Percentiles rank a stretch among this genome's conserved stretches.
phyloP scores from a whole-genome alignment of 2,329 filamentous ascomycete genomes.

The Achaetomium macrosporum region DNA sequence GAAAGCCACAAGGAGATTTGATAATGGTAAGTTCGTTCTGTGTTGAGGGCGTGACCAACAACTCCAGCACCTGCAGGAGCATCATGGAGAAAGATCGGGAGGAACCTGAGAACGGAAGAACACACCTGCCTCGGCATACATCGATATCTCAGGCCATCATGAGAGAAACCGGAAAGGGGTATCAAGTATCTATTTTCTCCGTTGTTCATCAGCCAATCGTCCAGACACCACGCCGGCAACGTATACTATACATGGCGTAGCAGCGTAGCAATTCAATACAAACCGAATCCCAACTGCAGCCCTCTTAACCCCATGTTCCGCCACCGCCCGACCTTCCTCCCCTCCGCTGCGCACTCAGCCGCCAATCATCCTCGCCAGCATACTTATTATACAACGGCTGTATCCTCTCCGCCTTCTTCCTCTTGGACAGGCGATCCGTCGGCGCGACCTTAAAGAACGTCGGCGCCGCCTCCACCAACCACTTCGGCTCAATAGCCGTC shows the following conservation, averaged over 20 bases:
- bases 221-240: background rate
- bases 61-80: no score
- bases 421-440: constrained; percentile 78
- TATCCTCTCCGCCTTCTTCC: constrained; percentile 90
- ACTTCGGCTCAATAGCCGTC: constrained; percentile 88
- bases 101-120: no score
- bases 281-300: background rate
- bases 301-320: constrained; percentile 77
- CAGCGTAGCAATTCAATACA: background rate
- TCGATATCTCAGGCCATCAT: background rate
- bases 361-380: constrained; percentile 90
- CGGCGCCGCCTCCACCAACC: constrained; percentile 91
- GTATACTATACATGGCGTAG: background rate
- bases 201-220: no score
- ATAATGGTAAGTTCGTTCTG: no score
- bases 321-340: constrained; percentile 80
- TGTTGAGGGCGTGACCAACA: no score
- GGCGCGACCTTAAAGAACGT: constrained; percentile 98
- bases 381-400: constrained; percentile 93
- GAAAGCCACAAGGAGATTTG: no score
- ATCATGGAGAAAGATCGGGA: no score
- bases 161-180: background rate
- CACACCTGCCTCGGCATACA: no score
- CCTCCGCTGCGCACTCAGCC: constrained; percentile 79
- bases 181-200: constrained; percentile 5